These are phyloP conservation scores for Candida tetrigidarum DNA, from an alignment of 1,139 yeast genomes.

Conservation along the genomic window DNA sequence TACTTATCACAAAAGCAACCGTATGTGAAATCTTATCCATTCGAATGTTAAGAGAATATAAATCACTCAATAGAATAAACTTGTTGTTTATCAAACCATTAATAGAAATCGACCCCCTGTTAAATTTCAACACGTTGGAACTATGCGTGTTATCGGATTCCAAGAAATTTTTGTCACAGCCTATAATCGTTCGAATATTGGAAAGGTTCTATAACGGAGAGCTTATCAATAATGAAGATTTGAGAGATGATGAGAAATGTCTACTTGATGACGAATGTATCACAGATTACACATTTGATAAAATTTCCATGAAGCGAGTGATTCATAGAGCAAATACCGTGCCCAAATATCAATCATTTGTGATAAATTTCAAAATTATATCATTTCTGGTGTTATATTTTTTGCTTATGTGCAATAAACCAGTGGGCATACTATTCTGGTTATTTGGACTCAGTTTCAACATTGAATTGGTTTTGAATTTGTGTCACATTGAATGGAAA, in stretches of 20 bases:
- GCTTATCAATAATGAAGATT: slow-evolving; percentile 27
- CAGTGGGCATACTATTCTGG: slow-evolving; percentile 37
- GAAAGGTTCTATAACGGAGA: slow-evolving; percentile 61
- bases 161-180: slow-evolving; percentile 59
- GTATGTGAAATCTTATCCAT: slow-evolving; percentile 61
- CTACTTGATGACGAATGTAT: slow-evolving; percentile 32
- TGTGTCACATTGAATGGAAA: slow-evolving; percentile 45
- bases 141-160: slow-evolving; percentile 58
- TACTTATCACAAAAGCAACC: slow-evolving; percentile 54
- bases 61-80: slow-evolving; percentile 48
- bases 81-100: slow-evolving; percentile 49
- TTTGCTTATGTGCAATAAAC: slow-evolving; percentile 33
- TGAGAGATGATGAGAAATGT: slow-evolving; percentile 30
- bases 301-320: slow-evolving; percentile 35
- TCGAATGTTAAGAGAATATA: slow-evolving; percentile 54
- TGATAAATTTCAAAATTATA: slow-evolving; percentile 41
- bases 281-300: slow-evolving; percentile 39
- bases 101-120: slow-evolving; percentile 17
- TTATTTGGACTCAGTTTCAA: slow-evolving; percentile 39
- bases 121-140: slow-evolving; percentile 53
- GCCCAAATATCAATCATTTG: slow-evolving; percentile 49
- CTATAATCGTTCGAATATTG: slow-evolving; percentile 53
- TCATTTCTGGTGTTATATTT: slow-evolving; percentile 39
- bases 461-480: slow-evolving; percentile 42
- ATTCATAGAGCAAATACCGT: slow-evolving; percentile 37